Conservation (phyloP, 139 green algal species). For the Parachlorella kessleri region DNA sequence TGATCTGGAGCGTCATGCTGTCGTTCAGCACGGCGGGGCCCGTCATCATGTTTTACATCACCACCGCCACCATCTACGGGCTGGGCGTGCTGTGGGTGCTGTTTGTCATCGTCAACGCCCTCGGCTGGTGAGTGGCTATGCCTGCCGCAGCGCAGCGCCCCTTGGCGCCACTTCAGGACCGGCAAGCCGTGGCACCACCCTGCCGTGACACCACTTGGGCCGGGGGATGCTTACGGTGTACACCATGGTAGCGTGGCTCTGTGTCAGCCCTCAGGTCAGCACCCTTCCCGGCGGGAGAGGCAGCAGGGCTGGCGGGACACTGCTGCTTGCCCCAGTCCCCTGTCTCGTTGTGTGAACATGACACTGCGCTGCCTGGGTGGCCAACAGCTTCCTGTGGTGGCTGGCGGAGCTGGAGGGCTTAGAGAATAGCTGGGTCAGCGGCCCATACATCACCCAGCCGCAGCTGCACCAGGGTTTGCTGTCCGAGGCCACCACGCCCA, state of each 20-base stretch:
- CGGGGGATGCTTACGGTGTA: too few species aligned
- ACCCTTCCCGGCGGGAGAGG: too few species aligned
- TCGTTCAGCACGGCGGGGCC: background rate
- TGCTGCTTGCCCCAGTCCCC: too few species aligned
- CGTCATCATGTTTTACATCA: conserved; percentile 1
- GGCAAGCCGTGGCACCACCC: too few species aligned
- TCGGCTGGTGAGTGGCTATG: background rate
- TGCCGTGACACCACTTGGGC: too few species aligned
- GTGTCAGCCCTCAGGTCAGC: too few species aligned
- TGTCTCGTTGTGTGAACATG: too few species aligned
- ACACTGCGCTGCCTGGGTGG: too few species aligned
- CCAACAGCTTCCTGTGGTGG: conserved; percentile 7
- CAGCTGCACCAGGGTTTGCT: background rate
- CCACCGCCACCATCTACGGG: background rate
- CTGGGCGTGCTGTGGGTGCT: conserved; percentile 1
- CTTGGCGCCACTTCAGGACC: too few species aligned
- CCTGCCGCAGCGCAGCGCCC: too few species aligned
- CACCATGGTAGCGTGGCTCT: too few species aligned
- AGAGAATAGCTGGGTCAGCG: background rate
- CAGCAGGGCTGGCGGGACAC: too few species aligned
- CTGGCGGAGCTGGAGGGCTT: conserved; percentile 8
- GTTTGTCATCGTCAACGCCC: background rate
- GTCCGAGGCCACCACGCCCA: background rate
- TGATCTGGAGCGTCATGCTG: background rate
- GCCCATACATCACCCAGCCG: conserved; percentile 2